Conservation (phyloP, 306 rosid genomes). For the Hylodesmum podocarpum region DNA sequence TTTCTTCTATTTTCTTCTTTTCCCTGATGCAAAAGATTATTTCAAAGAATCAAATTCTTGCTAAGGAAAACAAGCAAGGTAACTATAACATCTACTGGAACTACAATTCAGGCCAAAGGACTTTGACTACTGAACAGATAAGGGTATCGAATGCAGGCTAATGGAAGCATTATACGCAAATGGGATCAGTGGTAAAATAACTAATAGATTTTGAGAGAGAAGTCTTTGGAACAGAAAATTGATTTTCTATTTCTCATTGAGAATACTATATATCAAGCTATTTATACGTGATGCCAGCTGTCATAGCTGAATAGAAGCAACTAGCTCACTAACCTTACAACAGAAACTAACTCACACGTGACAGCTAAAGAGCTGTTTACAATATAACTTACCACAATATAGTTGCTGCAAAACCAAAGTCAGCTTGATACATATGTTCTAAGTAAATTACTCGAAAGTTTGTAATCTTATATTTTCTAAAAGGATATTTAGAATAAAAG, state of each 20-base stretch:
- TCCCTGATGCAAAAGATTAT: constrained; percentile 64
- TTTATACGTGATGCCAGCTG: too few species aligned
- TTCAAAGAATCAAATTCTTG: constrained; percentile 21
- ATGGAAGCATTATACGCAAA: neutral
- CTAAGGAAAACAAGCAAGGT: constrained; percentile 6
- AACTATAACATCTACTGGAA: neutral
- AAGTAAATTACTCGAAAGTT: neutral
- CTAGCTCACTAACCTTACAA: too few species aligned
- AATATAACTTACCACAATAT: neutral
- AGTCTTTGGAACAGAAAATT: too few species aligned
- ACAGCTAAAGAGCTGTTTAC: too few species aligned
- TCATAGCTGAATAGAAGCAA: too few species aligned
- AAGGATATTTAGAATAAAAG: neutral
- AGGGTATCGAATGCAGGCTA: neutral
- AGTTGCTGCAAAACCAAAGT: neutral
- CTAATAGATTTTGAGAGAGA: too few species aligned
- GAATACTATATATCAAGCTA: too few species aligned
- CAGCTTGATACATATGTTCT: neutral
- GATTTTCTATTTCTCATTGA: too few species aligned
- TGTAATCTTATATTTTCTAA: neutral
- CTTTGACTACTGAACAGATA: neutral
- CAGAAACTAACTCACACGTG: too few species aligned
- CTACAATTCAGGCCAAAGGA: neutral
- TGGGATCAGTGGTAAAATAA: neutral
- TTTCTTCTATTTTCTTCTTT: constrained; percentile 93